phyloP scores from a whole-genome alignment of 148 eudicot genomes.

The Drosera capensis region DNA sequence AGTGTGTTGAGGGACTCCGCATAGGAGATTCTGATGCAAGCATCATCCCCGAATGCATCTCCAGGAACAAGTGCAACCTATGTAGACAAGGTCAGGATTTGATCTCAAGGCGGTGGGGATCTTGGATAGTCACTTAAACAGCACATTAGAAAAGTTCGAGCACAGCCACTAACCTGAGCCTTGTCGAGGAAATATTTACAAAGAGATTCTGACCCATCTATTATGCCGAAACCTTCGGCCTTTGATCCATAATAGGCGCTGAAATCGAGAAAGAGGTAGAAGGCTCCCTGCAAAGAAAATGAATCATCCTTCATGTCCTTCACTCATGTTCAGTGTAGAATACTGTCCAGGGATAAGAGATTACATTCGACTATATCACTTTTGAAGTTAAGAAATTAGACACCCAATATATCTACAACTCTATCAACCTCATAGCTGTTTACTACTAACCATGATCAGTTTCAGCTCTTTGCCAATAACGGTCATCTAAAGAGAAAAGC shows the following conservation, averaged over 20 bases:
- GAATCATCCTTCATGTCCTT: too few relatives aligned
- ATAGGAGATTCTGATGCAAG: constrained; percentile 75
- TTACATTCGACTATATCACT: too few relatives aligned
- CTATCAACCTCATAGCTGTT: too few relatives aligned
- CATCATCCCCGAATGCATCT: constrained; percentile 84
- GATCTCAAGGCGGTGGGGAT: too few relatives aligned
- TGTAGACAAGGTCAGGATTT: neutral
- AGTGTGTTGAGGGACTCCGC: constrained; percentile 65
- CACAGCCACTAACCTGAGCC: constrained; percentile 45
- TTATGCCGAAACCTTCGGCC: constrained; percentile 68
- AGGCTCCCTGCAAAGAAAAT: constrained; percentile 75
- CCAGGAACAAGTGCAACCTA: constrained; percentile 96
- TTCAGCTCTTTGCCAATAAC: too few relatives aligned
- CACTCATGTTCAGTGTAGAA: too few relatives aligned
- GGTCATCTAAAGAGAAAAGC: too few relatives aligned
- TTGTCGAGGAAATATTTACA: constrained; percentile 83
- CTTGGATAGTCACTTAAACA: too few relatives aligned
- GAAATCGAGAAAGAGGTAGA: constrained; percentile 85
- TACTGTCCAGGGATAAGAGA: too few relatives aligned
- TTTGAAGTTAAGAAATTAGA: neutral
- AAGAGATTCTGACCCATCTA: constrained; percentile 68
- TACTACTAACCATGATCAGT: too few relatives aligned
- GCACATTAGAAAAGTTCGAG: neutral
- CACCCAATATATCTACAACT: neutral
- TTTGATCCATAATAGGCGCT: constrained; percentile 64